Percentiles rank a stretch among this genome's conserved stretches.
Evolutionary conservation across 345 rosid genomes (phyloP).

Genomic region (Euclidium syriacum): DNA sequence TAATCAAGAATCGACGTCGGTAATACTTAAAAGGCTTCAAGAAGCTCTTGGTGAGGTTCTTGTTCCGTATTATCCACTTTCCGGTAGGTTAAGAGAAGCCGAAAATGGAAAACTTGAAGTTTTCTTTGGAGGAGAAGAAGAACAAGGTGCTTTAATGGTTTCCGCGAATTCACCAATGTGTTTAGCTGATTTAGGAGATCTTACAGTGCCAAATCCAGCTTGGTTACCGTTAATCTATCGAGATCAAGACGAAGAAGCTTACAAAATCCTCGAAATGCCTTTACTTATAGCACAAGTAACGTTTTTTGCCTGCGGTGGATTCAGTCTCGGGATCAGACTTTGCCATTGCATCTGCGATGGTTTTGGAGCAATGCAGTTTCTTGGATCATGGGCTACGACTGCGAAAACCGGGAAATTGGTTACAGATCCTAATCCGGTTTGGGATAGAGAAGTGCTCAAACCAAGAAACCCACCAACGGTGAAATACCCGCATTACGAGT

Average conservation of each 20-base stretch:
- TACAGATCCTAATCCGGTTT: slow-evolving; percentile 57
- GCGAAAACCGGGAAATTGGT: slow-evolving; percentile 51
- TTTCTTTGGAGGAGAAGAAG: slow-evolving; percentile 53
- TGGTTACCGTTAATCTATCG: slow-evolving; percentile 72
- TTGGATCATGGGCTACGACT: slow-evolving; percentile 70
- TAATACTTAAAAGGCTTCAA: slow-evolving; percentile 34
- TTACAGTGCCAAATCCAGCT: slow-evolving; percentile 80
- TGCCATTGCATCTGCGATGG: slow-evolving; percentile 94
- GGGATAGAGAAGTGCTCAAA: slow-evolving; percentile 64
- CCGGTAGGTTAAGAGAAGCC: slow-evolving; percentile 69
- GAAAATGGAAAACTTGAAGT: slow-evolving; percentile 65
- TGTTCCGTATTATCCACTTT: slow-evolving; percentile 81
- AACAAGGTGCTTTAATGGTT: slow-evolving; percentile 72
- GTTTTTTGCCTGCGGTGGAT: slow-evolving; percentile 72
- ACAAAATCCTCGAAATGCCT: slow-evolving; percentile 74
- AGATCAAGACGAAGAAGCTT: slow-evolving; percentile 66
- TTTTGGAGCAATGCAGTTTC: slow-evolving; percentile 89
- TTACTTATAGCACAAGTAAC: slow-evolving; percentile 82
- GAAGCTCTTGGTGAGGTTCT: slow-evolving; percentile 58
- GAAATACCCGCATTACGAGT: slow-evolving; percentile 61
- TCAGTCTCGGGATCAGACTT: slow-evolving; percentile 76
- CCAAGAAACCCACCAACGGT: slow-evolving; percentile 68
- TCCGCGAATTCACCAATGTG: slow-evolving; percentile 54
- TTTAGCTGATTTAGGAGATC: slow-evolving; percentile 66
- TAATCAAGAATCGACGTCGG: slow-evolving; percentile 6